Evolutionary conservation across 2,329 filamentous ascomycete species (phyloP).

Genomic region (Fusarium palustre): DNA sequence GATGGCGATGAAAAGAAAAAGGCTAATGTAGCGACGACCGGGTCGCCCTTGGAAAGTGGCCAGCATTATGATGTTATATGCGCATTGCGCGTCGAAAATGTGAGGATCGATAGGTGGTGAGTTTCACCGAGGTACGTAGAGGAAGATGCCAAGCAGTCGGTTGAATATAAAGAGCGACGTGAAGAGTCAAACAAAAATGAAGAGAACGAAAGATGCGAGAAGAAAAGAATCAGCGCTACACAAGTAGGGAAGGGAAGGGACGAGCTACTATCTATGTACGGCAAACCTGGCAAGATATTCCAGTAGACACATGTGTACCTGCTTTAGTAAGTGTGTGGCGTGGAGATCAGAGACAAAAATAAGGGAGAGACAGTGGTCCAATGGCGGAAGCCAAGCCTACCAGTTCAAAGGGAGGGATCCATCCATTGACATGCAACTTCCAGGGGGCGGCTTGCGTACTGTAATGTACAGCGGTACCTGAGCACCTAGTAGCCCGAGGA

Average conservation of each 20-base stretch:
- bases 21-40: conserved; percentile 50
- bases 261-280: not conserved
- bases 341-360: conserved; percentile 16
- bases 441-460: conserved; percentile 23
- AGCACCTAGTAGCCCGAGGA: not conserved
- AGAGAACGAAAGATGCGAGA: not conserved
- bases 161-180: conserved; percentile 20
- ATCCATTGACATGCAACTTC: conserved; percentile 3
- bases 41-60: conserved; percentile 49
- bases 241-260: conserved; percentile 4
- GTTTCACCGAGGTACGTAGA: conserved; percentile 6
- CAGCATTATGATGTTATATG: conserved; percentile 48
- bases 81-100: conserved; percentile 29
- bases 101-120: not conserved
- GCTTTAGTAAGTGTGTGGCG: conserved; percentile 14
- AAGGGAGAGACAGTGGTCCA: conserved; percentile 16
- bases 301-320: not conserved
- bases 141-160: conserved; percentile 1
- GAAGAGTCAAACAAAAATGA: conserved; percentile 5
- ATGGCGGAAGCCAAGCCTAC: not conserved
- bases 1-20: conserved; percentile 47
- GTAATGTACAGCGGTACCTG: not conserved
- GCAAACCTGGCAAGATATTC: not conserved
- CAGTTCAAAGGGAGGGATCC: conserved; percentile 9
- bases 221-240: not conserved